Evolutionary conservation across 2,329 filamentous ascomycete species (phyloP).

Genomic region (Camptophora hylomeconis): DNA sequence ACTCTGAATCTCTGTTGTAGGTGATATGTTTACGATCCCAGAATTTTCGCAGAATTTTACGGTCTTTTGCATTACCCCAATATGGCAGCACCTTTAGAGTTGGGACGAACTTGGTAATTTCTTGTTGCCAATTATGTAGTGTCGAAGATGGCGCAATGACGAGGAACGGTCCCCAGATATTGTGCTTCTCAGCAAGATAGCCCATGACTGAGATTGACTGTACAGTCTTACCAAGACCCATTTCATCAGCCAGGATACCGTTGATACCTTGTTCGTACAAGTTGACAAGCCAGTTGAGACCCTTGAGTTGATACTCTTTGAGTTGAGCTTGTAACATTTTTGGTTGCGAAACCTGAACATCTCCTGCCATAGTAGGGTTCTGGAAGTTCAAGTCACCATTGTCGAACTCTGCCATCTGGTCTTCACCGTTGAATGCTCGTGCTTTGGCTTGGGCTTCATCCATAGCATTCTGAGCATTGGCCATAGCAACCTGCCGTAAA

Average conservation of each 20-base stretch:
- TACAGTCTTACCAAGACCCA: slow-evolving; percentile 98
- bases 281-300: slow-evolving; percentile 98
- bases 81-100: slow-evolving; percentile 91
- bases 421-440: slow-evolving; percentile 69
- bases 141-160: slow-evolving; percentile 95
- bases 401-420: slow-evolving; percentile 60
- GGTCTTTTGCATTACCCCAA: slow-evolving; percentile 88
- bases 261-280: slow-evolving; percentile 99
- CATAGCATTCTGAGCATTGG: slow-evolving; percentile 91
- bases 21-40: slow-evolving; percentile 98
- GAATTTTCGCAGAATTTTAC: slow-evolving; percentile 94
- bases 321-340: slow-evolving; percentile 86
- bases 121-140: slow-evolving; percentile 98
- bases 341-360: slow-evolving; percentile 87
- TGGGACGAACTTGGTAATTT: slow-evolving; percentile 89
- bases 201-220: slow-evolving; percentile 99
- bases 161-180: slow-evolving; percentile 95
- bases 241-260: slow-evolving; percentile 94
- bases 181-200: slow-evolving; percentile 91
- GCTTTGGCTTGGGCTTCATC: slow-evolving; percentile 89
- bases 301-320: slow-evolving; percentile 98
- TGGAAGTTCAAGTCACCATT: slow-evolving; percentile 99
- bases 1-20: slow-evolving; percentile 82
- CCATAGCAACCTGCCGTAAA: slow-evolving; percentile 72
- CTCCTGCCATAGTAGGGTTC: slow-evolving; percentile 88